Base-by-base conservation (phyloP, 352 stramenopile species). In the Blastocystis sp. region DNA sequence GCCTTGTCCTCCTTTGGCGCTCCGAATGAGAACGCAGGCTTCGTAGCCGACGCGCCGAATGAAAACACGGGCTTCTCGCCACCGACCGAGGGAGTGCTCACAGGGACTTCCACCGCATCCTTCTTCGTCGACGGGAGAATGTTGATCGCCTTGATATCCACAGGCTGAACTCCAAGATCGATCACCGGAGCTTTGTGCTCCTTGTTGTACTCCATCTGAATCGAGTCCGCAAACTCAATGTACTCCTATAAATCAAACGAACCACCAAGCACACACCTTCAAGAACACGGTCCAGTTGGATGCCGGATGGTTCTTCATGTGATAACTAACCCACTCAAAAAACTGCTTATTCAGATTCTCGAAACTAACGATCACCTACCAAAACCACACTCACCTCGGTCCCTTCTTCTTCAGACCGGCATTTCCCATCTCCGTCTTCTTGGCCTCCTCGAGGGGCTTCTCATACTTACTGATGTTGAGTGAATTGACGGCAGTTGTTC, bases 341-440 rank as follows among this genome's bases (percentile, higher is more conserved):
- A 78, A 78, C 42, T 78, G 67, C 42, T 78, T 78, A 38, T 78
- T 78, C 27, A 78, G 42, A 61, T 57, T 78, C 24, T 59, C 32
- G 34, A 61, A 78, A 78, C 67, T 78, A 78, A 4, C 18, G 51
- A 6, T 56, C 21, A 78, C 29, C 24, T 34, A 78, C 36, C n/a
- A 61, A 32, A 8, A 11, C 18, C 16, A 49, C 63, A 51, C 34
- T n/a, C 32, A 75, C 63, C 42, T 75, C 29, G 27, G 42, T 38
- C 67, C 24, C 27, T 59, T 78, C 57, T 38, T 40, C 14, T 6
- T 34, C n/a, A n/a, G n/a, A n/a, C 42, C 49, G 9, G 24, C 27
- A n/a, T 32, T 61, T n/a, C 11, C 4, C 34, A 57, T 51, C 16
- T 78, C 32, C 0, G 36, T 34, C 36, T 78, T 38, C 36, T 38